Conservation (phyloP, 78 protist species). For the Thecamonas trahens region DNA sequence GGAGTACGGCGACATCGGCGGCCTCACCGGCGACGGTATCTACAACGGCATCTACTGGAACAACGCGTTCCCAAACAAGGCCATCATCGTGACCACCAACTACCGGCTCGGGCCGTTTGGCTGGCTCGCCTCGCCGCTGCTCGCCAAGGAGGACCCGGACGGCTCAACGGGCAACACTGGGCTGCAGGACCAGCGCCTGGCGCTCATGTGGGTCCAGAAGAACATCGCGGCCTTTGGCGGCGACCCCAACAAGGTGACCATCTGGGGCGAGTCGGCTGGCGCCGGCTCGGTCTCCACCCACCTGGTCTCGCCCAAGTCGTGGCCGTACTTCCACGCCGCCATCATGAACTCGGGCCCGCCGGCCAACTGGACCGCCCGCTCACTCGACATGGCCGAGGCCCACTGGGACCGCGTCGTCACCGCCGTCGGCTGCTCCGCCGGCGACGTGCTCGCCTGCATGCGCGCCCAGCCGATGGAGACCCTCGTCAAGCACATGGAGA, state of each 20-base stretch:
- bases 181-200: conserved; percentile 61
- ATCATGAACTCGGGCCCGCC: conserved; percentile 15
- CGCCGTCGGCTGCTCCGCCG: not conserved
- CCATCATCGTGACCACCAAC: conserved; percentile 47
- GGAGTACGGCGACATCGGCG: not conserved
- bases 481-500: not conserved
- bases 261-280: conserved; percentile 73
- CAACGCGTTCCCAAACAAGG: not conserved
- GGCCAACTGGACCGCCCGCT: no score
- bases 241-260: conserved; percentile 38
- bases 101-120: conserved; percentile 61
- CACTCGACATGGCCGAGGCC: no score
- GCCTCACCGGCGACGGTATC: not conserved
- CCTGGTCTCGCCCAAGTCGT: conserved; percentile 13
- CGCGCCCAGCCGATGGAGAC: not conserved
- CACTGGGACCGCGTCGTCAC: no score
- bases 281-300: conserved; percentile 47
- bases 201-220: conserved; percentile 53
- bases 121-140: conserved; percentile 19
- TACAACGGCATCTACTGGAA: conserved; percentile 1
- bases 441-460: not conserved
- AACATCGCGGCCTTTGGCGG: conserved; percentile 71
- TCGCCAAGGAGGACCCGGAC: conserved; percentile 11
- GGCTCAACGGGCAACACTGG: conserved; percentile 55
- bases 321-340: conserved; percentile 24